Conservation (phyloP, 208 protist genomes). For the Acanthamoeba castellanii region DNA sequence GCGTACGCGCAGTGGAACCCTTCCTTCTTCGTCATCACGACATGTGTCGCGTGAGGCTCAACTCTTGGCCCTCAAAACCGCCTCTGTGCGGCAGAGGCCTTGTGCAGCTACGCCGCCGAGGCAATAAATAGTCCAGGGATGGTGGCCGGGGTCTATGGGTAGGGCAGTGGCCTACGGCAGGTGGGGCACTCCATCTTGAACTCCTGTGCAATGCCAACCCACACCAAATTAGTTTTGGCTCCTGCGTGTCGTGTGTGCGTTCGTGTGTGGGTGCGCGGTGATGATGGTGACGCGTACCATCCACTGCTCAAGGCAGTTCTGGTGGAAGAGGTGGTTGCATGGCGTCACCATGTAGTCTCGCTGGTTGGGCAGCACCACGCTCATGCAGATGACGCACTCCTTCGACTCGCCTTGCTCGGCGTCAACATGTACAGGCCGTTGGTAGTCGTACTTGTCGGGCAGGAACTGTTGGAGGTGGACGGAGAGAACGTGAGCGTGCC, state of each 20-base stretch:
- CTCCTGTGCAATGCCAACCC: not conserved
- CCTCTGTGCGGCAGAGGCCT: not conserved
- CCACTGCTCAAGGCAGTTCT: constrained; percentile 65
- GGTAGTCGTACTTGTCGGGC: constrained; percentile 87
- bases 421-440: constrained; percentile 64
- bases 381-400: constrained; percentile 75
- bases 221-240: not conserved
- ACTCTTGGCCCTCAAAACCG: not conserved
- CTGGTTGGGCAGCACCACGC: constrained; percentile 13
- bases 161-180: constrained; percentile 44
- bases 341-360: constrained; percentile 70
- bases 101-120: too few relatives aligned
- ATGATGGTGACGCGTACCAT: not conserved
- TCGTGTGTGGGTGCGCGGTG: not conserved
- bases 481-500: not conserved
- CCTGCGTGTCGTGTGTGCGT: not conserved
- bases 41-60: not conserved
- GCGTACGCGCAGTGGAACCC: too few relatives aligned
- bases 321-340: constrained; percentile 74
- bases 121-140: not conserved
- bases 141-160: not conserved
- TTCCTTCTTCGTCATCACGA: too few relatives aligned
- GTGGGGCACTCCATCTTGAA: constrained; percentile 74
- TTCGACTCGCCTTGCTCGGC: constrained; percentile 5
- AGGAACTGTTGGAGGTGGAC: constrained; percentile 68